phyloP scores from a whole-genome alignment of 352 stramenopile species.

The Pythium plurisporium region DNA sequence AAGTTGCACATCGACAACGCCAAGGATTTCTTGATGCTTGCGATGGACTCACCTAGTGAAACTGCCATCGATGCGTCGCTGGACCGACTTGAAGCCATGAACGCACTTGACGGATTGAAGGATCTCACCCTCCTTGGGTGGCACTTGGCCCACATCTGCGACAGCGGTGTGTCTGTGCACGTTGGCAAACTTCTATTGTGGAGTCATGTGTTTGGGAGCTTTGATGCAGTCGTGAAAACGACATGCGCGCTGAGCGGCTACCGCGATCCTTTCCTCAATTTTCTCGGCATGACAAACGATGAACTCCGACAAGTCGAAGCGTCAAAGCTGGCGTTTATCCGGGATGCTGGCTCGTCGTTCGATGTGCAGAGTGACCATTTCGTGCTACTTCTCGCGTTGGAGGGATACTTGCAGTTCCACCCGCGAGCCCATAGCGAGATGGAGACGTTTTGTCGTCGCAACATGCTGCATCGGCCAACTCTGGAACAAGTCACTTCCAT shows the following conservation, averaged over 20 bases:
- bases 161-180: conserved; percentile 56
- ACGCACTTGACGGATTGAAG: conserved; percentile 37
- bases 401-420: conserved; percentile 45
- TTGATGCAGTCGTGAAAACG: conserved; percentile 55
- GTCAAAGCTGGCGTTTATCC: conserved; percentile 51
- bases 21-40: conserved; percentile 87
- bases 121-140: conserved; percentile 63
- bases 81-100: conserved; percentile 81
- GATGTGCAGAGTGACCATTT: conserved; percentile 68
- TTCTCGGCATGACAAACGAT: conserved; percentile 57
- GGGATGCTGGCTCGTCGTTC: conserved; percentile 32
- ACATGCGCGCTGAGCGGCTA: conserved; percentile 70
- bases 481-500: conserved; percentile 66
- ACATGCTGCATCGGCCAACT: conserved; percentile 61
- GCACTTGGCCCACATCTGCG: conserved; percentile 69
- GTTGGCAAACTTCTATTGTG: conserved; percentile 72
- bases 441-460: conserved; percentile 48
- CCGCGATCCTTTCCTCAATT: conserved; percentile 72
- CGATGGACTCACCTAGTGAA: conserved; percentile 91
- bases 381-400: conserved; percentile 58
- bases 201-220: conserved; percentile 63
- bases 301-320: conserved; percentile 51
- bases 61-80: conserved; percentile 90
- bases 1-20: conserved; percentile 64
- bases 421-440: conserved; percentile 33